Evolutionary conservation across 768 basidiomycete genomes (phyloP), one percentile per base, ranked within the genome.

Genomic region (Antrodiella citrinella): DNA sequence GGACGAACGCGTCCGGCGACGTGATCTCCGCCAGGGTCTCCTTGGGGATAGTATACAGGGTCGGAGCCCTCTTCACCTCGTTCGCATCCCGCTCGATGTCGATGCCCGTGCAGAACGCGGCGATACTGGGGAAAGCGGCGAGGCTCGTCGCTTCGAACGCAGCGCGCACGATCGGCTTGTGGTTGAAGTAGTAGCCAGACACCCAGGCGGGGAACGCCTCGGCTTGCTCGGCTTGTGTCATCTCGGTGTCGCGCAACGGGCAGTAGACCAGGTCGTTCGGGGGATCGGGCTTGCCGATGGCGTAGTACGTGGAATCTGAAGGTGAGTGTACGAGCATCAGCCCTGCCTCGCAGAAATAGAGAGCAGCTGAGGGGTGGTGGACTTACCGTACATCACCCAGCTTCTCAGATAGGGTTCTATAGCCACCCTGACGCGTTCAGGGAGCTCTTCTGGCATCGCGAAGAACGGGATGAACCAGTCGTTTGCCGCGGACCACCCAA

Each of bases 401-500:
- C 9, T 18, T 18, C 41, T 7, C n/a, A 43, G 18, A 18, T 43
- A 43, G 7, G 7, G 7, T 43, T 18, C 41, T 18, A 43, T 19
- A 5, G 19, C 15, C 5, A 5, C 19, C 19, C 19, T 7, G 5
- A 9, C 18, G 7, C 19, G 41, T 43, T n/a, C n/a, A 9, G 41
- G 21, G 41, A 43, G 7, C 13, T 23, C 19, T 4, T 39, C 10
- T 3, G 42, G 5, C 7, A 18, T 20, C 1, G 43, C 19, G 21
- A 43, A 22, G 7, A 43, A 9, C 15, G 41, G 41, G 21, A 43
- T n/a, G 18, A 43, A 18, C 41, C 15, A 43, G 21, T 43, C n/a
- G 43, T 44, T 51, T 12, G 45, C 42, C 23, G 26, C 11, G 2
- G 50, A 54, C 54, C 54, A 54, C 4, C 45, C 22, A 26, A 54